phyloP scores from a whole-genome alignment of 116 monocot genomes.

The Dioscorea cayenensis region DNA sequence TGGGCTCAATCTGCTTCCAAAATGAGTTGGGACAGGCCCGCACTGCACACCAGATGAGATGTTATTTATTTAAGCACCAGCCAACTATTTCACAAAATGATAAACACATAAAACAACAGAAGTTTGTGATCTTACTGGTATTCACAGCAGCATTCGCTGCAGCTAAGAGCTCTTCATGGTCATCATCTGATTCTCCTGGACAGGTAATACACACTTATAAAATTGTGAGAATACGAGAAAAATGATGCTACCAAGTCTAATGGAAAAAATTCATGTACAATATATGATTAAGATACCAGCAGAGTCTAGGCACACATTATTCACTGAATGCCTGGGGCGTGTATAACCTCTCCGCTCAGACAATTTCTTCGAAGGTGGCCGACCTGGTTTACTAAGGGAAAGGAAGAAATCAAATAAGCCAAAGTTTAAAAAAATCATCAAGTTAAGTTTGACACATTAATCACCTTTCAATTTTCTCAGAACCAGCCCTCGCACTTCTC shows the following conservation, averaged over 20 bases:
- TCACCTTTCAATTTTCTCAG: constrained; percentile 3
- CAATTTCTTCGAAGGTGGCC: constrained; percentile 1
- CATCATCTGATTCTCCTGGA: constrained; percentile 3
- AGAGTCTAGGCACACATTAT: not conserved
- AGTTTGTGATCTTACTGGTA: not conserved
- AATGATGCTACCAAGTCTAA: not conserved
- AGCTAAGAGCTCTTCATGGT: not conserved
- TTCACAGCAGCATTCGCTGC: not conserved
- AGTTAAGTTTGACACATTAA: not conserved
- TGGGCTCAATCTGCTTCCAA: constrained; percentile 39
- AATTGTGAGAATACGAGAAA: not conserved
- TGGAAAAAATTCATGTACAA: not conserved
- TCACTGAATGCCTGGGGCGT: not conserved
- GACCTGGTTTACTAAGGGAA: constrained; percentile 1
- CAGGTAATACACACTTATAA: not conserved
- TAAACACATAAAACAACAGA: not conserved
- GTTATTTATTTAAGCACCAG: not conserved
- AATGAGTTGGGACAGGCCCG: constrained; percentile 14
- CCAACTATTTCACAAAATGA: not conserved
- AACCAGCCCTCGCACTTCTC: not conserved
- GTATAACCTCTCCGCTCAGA: not conserved
- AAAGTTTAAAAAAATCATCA: not conserved
- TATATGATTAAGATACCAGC: not conserved
- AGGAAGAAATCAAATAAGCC: not conserved
- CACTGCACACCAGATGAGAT: constrained; percentile 10